A percentile compares a stretch with the other conserved stretches of the same genome.
These are phyloP conservation scores for Ustilago cynodontis DNA, from an alignment of 1,284 basidiomycete species.

Conservation along the genomic window DNA sequence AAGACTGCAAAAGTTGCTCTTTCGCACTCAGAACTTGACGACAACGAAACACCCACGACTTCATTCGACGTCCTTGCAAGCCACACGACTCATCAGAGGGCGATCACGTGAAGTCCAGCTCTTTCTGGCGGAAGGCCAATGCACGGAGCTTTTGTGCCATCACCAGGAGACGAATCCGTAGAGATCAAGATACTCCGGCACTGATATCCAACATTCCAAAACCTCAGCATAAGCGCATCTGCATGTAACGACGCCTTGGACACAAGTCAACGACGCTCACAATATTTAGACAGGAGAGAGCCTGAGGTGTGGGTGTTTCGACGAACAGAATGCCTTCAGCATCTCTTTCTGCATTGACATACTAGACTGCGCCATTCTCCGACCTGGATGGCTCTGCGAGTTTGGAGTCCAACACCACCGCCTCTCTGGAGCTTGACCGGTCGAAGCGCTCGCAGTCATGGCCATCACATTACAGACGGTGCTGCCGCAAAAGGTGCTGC, in stretches of 20 bases:
- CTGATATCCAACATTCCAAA: neutral
- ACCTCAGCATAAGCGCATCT: neutral
- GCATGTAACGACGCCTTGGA: neutral
- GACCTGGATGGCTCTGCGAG: neutral
- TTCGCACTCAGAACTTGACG: neutral
- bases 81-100: neutral
- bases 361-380: neutral
- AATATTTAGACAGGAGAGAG: neutral
- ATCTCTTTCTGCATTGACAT: neutral
- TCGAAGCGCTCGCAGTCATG: constrained; percentile 12
- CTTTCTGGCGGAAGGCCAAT: neutral
- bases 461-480: constrained; percentile 42
- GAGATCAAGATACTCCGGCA: neutral
- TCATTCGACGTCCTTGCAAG: neutral
- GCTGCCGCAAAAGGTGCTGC: constrained; percentile 40
- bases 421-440: neutral
- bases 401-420: neutral
- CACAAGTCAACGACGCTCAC: neutral
- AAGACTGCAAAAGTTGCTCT: neutral
- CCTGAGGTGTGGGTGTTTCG: neutral
- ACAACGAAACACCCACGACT: neutral
- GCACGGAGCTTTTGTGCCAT: neutral
- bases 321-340: neutral
- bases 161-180: neutral
- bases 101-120: too few relatives aligned